Percentiles rank a stretch among this genome's conserved stretches.
Evolutionary conservation across 441 rosid species (phyloP).

Genomic region (Hypseocharis bilobata): DNA sequence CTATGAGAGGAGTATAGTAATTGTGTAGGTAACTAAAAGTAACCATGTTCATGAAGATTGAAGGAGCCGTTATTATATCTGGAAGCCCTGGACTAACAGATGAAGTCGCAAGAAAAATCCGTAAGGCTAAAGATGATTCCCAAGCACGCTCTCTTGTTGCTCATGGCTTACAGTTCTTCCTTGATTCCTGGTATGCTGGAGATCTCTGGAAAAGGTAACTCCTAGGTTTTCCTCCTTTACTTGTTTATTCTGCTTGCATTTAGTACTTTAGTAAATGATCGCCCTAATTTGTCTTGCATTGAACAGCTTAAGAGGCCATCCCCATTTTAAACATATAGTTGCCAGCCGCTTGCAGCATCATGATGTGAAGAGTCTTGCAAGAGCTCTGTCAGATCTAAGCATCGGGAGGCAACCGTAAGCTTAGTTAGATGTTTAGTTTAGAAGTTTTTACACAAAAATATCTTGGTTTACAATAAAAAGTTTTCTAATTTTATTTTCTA

Average conservation of each 20-base stretch:
- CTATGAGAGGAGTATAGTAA: background rate
- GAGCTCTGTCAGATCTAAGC: slow-evolving; percentile 65
- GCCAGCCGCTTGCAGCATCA: slow-evolving; percentile 49
- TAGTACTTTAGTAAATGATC: slow-evolving; percentile 11
- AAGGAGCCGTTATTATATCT: slow-evolving; percentile 69
- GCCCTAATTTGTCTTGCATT: slow-evolving; percentile 16
- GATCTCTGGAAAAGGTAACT: slow-evolving; percentile 72
- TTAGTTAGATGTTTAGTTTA: background rate
- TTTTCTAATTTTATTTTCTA: background rate
- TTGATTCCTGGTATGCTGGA: slow-evolving; percentile 69
- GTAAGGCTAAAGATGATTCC: slow-evolving; percentile 67
- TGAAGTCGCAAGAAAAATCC: slow-evolving; percentile 46
- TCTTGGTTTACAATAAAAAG: no score
- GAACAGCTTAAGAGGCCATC: slow-evolving; percentile 75
- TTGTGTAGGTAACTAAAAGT: slow-evolving; percentile 9
- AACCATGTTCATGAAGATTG: slow-evolving; percentile 34
- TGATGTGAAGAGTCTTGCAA: slow-evolving; percentile 53
- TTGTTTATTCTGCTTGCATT: background rate
- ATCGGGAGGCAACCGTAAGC: slow-evolving; percentile 83
- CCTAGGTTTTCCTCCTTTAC: slow-evolving; percentile 9
- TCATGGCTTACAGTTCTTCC: slow-evolving; percentile 55
- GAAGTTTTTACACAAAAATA: background rate
- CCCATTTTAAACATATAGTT: slow-evolving; percentile 44
- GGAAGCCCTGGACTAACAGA: slow-evolving; percentile 80
- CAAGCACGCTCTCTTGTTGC: slow-evolving; percentile 43